phyloP scores from a whole-genome alignment of 2,329 filamentous ascomycete genomes.

The Fusarium sp. region DNA sequence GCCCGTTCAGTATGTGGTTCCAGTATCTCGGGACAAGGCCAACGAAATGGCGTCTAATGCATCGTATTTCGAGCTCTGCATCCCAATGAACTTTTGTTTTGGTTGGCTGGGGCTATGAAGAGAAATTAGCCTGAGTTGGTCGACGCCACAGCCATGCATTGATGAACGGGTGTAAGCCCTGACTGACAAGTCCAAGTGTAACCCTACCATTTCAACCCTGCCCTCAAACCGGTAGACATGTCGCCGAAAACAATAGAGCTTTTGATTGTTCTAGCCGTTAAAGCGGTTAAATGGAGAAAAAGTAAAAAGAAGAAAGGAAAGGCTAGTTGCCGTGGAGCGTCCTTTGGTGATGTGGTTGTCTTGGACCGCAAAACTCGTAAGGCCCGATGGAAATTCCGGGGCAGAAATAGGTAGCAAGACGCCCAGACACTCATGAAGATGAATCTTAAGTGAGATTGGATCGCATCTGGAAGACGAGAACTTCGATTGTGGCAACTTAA shows the following conservation, averaged over 20 bases:
- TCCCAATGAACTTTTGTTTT: not conserved
- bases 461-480: constrained; percentile 12
- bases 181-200: constrained; percentile 17
- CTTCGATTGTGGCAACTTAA: constrained; percentile 25
- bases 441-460: constrained; percentile 1
- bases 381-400: not conserved
- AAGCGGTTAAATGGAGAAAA: not conserved
- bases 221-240: not conserved
- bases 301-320: not conserved
- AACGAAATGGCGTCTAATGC: constrained; percentile 13
- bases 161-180: constrained; percentile 19
- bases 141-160: constrained; percentile 26
- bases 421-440: not conserved
- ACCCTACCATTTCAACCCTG: constrained; percentile 4
- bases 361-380: not conserved
- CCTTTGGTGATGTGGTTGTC: not conserved
- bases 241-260: not conserved
- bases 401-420: not conserved
- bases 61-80: not conserved
- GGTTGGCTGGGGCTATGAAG: not conserved
- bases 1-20: constrained; percentile 6
- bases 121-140: constrained; percentile 33
- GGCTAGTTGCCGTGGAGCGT: not conserved
- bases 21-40: constrained; percentile 33
- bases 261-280: not conserved